Base-by-base conservation (phyloP, 257 asterid species). In the Sherardia arvensis region DNA sequence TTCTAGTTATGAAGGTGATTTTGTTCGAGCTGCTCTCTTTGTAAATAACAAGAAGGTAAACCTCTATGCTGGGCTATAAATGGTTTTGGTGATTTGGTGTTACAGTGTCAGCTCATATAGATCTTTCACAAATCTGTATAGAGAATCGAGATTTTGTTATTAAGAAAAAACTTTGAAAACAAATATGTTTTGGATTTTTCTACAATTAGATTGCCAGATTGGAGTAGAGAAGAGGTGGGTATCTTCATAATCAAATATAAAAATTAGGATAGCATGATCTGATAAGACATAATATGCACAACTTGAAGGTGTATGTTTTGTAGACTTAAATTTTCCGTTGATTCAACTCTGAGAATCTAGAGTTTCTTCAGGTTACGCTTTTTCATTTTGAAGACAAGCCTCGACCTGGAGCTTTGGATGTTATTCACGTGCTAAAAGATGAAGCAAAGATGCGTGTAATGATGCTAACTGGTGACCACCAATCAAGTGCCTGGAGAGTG, bases 381-480 rank as follows among this genome's bases (percentile, higher is more conserved):
- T 93, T 93, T 66, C 97, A 93, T 81, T 90, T 93, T 68, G 96
- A 87, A 78, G 99, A 90, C 73, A 79, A 72, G 78, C 99, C 97
- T 64, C 88, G 97, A 43, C 71, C 69, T 62, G 94, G 76, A 71
- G 92, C 92, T 66, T 59, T 68, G 59, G 89, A 93, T 61, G 96
- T 87, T 51, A 77, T 90, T 73, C 84, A 64, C 68, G 78, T 85
- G 67, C 78, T 90, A 77, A 90, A 81, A 74, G 82, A 84, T 55
- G 71, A 84, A 70, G 97, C 86, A 61, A 85, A 87, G 62, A 88
- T 90, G 36, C 94, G 87, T 53, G 95, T 93, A 29, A 79, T 93
- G 81, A 93, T 93, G 99, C 75, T 93, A 69, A 93, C 99, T 30
- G 97, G 99, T 55, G 99, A 93, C 72, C 97, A 93, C 69, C 88